These are phyloP conservation scores for Claviceps monticola DNA, from an alignment of 2,329 filamentous ascomycete genomes.

Conservation along the genomic window DNA sequence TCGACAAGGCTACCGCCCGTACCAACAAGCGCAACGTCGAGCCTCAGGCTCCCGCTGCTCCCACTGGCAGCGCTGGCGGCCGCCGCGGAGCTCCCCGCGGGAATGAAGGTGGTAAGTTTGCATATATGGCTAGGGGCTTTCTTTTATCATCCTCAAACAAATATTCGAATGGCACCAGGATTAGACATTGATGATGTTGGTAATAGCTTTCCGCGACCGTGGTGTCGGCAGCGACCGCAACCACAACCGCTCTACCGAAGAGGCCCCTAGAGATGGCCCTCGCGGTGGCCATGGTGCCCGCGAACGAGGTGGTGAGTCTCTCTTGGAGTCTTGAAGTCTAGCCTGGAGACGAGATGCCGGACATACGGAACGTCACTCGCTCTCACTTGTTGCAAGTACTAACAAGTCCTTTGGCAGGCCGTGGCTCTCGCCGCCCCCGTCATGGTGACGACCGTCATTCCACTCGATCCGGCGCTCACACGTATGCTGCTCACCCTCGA, in stretches of 20 bases:
- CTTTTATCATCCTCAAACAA: not conserved
- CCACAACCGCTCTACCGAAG: slow-evolving; percentile 65
- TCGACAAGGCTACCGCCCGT: slow-evolving; percentile 70
- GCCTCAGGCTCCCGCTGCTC: slow-evolving; percentile 54
- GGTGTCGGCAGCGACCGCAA: slow-evolving; percentile 70
- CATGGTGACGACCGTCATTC: slow-evolving; percentile 44
- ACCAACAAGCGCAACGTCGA: slow-evolving; percentile 75
- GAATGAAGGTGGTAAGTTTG: slow-evolving; percentile 70
- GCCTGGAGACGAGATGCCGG: not conserved
- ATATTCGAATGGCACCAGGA: not conserved
- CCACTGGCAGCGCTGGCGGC: slow-evolving; percentile 32
- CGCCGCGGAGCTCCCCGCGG: slow-evolving; percentile 50
- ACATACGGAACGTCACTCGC: not conserved
- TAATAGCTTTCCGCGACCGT: slow-evolving; percentile 75
- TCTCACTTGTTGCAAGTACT: not conserved
- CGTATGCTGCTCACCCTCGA: slow-evolving; percentile 24
- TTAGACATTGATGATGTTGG: not conserved
- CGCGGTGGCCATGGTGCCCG: slow-evolving; percentile 52
- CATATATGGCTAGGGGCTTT: not conserved
- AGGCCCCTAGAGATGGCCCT: slow-evolving; percentile 40
- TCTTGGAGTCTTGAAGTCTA: slow-evolving; percentile 14
- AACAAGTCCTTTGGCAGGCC: slow-evolving; percentile 23
- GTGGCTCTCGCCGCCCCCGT: slow-evolving; percentile 38
- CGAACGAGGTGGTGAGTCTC: slow-evolving; percentile 40
- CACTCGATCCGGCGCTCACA: slow-evolving; percentile 25